phyloP scores from a whole-genome alignment of 164 flowering plant species.

The Dillenia suffruticosa region DNA sequence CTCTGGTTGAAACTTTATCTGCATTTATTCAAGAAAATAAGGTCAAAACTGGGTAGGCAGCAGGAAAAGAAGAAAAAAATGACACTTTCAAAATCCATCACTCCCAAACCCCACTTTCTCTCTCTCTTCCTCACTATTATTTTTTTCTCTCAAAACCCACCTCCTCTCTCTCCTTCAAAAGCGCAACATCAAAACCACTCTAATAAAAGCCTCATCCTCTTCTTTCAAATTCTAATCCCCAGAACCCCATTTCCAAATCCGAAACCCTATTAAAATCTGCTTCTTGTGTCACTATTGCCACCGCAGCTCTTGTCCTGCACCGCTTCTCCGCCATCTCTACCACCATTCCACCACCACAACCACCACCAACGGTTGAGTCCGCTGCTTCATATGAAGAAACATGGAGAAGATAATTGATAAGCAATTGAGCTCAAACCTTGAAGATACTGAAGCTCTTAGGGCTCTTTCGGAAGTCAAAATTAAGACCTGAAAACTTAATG shows the following conservation, averaged over 20 bases:
- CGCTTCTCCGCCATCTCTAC: conserved; percentile 46
- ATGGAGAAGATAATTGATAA: conserved; percentile 45
- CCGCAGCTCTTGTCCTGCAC: conserved; percentile 45
- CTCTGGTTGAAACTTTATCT: conserved; percentile 77
- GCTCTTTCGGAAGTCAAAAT: conserved; percentile 64
- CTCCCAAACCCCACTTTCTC: conserved; percentile 23
- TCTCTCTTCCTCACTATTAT: conserved; percentile 28
- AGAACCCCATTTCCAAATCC: conserved; percentile 20
- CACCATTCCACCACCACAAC: conserved; percentile 26
- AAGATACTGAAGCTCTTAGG: conserved; percentile 48
- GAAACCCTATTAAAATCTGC: conserved; percentile 39
- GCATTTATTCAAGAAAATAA: conserved; percentile 71
- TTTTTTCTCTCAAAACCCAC: conserved; percentile 28
- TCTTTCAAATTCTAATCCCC: conserved; percentile 7
- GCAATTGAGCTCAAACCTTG: conserved; percentile 30
- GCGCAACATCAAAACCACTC: conserved; percentile 4
- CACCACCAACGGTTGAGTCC: conserved; percentile 15
- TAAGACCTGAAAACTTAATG: conserved; percentile 41
- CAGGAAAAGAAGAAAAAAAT: conserved; percentile 34
- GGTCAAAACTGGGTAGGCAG: conserved; percentile 51
- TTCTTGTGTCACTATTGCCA: conserved; percentile 29
- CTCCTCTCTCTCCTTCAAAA: conserved; percentile 25
- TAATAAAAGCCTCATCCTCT: conserved; percentile 18
- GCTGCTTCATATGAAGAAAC: conserved; percentile 27
- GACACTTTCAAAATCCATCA: conserved; percentile 11